Percentiles rank a stretch among this genome's conserved stretches.
Evolutionary conservation across 179 eudicot species (phyloP).

Genomic region (Gypsophila paniculata): DNA sequence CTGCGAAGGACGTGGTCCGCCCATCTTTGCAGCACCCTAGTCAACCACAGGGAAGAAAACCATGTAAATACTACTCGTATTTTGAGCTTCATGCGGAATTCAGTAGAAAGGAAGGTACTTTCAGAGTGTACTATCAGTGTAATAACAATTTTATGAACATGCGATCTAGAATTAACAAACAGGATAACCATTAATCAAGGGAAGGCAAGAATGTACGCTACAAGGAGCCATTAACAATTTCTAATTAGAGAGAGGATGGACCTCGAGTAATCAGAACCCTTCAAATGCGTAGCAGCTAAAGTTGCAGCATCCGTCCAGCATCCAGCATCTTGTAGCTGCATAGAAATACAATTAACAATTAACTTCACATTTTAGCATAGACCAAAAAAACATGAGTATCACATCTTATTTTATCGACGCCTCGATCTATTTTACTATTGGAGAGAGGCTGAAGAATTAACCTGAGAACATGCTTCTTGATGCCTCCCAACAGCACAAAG

Average conservation of each 20-base stretch:
- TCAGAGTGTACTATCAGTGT: background rate
- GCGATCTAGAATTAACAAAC: background rate
- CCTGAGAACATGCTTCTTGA: conserved; percentile 99
- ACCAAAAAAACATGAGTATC: background rate
- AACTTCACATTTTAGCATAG: background rate
- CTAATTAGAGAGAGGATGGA: conserved; percentile 22
- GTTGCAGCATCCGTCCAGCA: conserved; percentile 99
- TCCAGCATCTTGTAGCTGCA: conserved; percentile 98
- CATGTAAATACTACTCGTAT: conserved; percentile 4
- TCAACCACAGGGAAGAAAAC: conserved; percentile 12
- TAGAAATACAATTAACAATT: conserved; percentile 10
- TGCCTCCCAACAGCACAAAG: conserved; percentile 97
- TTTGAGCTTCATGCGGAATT: conserved; percentile 3
- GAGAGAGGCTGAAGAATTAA: conserved; percentile 21
- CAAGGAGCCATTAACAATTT: background rate
- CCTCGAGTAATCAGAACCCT: conserved; percentile 94
- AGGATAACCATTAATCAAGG: background rate
- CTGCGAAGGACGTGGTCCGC: conserved; percentile 68
- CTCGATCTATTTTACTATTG: background rate
- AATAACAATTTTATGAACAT: background rate
- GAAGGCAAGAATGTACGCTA: background rate
- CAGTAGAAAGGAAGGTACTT: background rate
- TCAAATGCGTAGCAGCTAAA: conserved; percentile 88
- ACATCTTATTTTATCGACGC: background rate
- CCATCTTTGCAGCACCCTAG: conserved; percentile 95